These are phyloP conservation scores for apple (Malus domestica) DNA, from an alignment of 306 rosid genomes.

Conservation along the genomic window DNA sequence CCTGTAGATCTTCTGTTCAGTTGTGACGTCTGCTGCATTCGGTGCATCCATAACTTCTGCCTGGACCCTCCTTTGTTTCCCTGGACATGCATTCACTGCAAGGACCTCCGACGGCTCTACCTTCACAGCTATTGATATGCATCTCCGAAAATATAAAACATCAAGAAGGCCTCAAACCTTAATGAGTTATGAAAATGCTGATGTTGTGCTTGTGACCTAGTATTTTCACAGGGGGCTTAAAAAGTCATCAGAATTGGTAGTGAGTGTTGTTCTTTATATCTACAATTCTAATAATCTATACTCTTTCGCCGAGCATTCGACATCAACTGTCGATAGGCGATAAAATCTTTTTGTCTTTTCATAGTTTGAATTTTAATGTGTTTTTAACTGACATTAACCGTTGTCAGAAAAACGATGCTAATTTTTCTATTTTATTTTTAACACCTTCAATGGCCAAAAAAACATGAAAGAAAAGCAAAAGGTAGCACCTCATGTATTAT, in stretches of 20 bases:
- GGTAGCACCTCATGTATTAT: too few relatives aligned
- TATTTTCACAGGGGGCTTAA: neutral
- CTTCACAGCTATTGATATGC: conserved; percentile 17
- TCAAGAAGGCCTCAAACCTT: neutral
- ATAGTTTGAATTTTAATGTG: too few relatives aligned
- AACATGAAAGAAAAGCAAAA: too few relatives aligned
- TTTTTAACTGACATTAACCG: rapidly evolving
- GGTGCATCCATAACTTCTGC: conserved; percentile 55
- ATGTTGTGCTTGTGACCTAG: neutral
- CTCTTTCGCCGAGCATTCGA: neutral
- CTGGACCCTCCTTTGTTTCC: conserved; percentile 71
- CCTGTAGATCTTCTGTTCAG: conserved; percentile 65
- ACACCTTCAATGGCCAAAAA: too few relatives aligned
- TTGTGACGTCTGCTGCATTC: conserved; percentile 43
- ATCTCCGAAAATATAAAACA: neutral
- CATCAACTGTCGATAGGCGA: too few relatives aligned
- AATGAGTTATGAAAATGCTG: neutral
- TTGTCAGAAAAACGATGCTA: too few relatives aligned
- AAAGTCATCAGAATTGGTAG: too few relatives aligned
- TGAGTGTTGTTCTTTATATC: too few relatives aligned
- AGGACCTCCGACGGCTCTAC: conserved; percentile 48
- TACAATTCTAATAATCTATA: too few relatives aligned
- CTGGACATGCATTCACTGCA: conserved; percentile 81
- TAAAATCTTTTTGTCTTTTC: too few relatives aligned
- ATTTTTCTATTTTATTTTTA: too few relatives aligned